phyloP scores from a whole-genome alignment of 1,284 basidiomycete genomes.

The Melampsora americana region DNA sequence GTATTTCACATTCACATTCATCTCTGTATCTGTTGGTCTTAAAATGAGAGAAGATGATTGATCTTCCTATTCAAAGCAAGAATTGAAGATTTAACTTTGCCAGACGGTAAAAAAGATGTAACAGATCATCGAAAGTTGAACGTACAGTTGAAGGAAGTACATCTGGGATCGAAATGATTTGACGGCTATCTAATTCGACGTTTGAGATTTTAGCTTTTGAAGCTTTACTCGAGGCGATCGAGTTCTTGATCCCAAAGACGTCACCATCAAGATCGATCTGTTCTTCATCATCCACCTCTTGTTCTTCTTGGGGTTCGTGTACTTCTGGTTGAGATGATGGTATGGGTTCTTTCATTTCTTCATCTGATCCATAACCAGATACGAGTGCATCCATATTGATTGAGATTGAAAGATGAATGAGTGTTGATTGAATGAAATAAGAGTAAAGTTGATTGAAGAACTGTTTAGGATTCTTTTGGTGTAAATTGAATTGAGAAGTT shows the following conservation, averaged over 20 bases:
- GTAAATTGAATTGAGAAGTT: too few relatives aligned
- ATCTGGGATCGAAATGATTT: constrained; percentile 27
- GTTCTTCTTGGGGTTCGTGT: neutral
- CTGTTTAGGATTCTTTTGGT: too few relatives aligned
- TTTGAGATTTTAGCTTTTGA: neutral
- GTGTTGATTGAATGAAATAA: neutral
- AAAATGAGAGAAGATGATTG: constrained; percentile 59
- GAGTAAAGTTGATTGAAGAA: too few relatives aligned
- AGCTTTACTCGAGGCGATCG: constrained; percentile 7
- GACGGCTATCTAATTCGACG: neutral
- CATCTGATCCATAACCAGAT: constrained; percentile 43
- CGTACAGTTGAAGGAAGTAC: constrained; percentile 34
- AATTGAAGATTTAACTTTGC: neutral
- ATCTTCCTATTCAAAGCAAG: constrained; percentile 10
- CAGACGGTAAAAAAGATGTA: neutral
- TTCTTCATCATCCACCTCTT: constrained; percentile 25
- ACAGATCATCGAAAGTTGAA: neutral
- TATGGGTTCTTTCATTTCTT: constrained; percentile 23
- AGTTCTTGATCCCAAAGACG: constrained; percentile 31
- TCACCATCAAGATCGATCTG: constrained; percentile 37
- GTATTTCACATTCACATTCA: constrained; percentile 94
- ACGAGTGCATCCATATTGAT: constrained; percentile 16
- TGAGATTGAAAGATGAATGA: neutral
- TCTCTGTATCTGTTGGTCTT: constrained; percentile 90
- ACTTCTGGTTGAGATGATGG: neutral